phyloP scores from a whole-genome alignment of 768 basidiomycete genomes.

The Psilocybe cubensis region DNA sequence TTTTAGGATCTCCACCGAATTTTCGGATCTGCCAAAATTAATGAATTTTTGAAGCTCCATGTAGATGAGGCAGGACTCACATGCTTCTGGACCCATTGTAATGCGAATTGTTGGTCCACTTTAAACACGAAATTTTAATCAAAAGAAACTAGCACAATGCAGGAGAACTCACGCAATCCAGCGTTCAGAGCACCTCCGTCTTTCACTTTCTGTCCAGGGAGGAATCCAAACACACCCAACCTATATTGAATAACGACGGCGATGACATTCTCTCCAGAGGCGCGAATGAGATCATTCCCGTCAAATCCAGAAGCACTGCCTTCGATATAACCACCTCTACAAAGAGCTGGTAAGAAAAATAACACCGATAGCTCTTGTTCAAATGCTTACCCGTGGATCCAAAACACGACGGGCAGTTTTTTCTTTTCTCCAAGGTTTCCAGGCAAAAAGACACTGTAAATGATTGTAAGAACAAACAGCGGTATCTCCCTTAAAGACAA shows the following conservation, averaged over 20 bases:
- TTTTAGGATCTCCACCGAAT: conserved; percentile 44
- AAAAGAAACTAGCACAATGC: not conserved
- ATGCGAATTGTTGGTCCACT: conserved; percentile 49
- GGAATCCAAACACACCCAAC: conserved; percentile 48
- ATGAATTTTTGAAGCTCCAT: not conserved
- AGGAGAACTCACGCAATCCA: conserved; percentile 42
- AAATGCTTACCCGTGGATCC: conserved; percentile 43
- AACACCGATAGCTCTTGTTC: not conserved
- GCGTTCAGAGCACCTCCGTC: conserved; percentile 48
- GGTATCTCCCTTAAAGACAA: not conserved
- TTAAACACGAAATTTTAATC: not conserved
- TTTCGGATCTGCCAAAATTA: conserved; percentile 32
- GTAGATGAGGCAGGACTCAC: conserved; percentile 20
- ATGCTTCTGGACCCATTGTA: conserved; percentile 46
- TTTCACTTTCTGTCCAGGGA: conserved; percentile 46
- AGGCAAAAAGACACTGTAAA: conserved; percentile 39
- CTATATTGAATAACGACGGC: conserved; percentile 47
- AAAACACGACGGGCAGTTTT: conserved; percentile 43
- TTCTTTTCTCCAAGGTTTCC: conserved; percentile 28
- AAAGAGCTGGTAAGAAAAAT: not conserved
- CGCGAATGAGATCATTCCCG: conserved; percentile 40
- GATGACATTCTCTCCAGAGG: conserved; percentile 36
- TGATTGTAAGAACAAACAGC: no score
- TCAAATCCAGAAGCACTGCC: conserved; percentile 32
- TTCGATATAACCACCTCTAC: conserved; percentile 35